Evolutionary conservation across 2,329 filamentous ascomycete genomes (phyloP), one percentile per base, ranked within the genome.

Genomic region (Penicillium sp.): DNA sequence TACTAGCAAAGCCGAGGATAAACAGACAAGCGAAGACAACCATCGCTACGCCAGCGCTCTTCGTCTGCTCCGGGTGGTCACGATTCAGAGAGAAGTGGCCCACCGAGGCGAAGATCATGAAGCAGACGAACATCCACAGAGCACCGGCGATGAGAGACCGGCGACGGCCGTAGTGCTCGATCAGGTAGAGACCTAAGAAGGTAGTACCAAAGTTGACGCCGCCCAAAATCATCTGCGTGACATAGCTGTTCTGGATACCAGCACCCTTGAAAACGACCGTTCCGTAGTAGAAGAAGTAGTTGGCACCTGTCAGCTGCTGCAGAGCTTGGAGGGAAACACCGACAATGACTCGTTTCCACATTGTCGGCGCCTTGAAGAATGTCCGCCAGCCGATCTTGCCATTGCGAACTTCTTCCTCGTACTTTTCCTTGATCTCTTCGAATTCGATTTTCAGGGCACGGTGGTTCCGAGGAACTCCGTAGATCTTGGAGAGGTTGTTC

Each of bases 1-100:
- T 87, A 35, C 74, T 72, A 10, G 86, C 86, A 53, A 88, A 90
- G 0, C 81, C 85, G 11, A 83, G 79, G 48, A 90, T 89, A 63
- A 88, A 89, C 69, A 89, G 79, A 68, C 83, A 88, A 1, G 86
- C 83, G 25, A 85, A 82, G 1, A 87, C 82, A 47, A 90, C 87
- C 80, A 89, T 85, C 52, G 85, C 79, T 9, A 83, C 81, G 0
- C 86, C 85, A 2, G 81, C 77, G 0, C 73, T 68, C 9, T 71
- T 62, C 54, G 72, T 79, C 4, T 69, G 62, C 2, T 71, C 67
- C 0, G 78, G 78, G 14, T 76, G 38, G 0, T 61, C 38, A 0
- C 45, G 61, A 41, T 73, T 56, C 1, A 75, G 64, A 0, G 64
- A 60, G 58, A 75, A 75, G 16, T 75, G 75, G 4, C 82, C 81